phyloP scores from a whole-genome alignment of 2,329 filamentous ascomycete species.

The Trichoderma afroharzianum region DNA sequence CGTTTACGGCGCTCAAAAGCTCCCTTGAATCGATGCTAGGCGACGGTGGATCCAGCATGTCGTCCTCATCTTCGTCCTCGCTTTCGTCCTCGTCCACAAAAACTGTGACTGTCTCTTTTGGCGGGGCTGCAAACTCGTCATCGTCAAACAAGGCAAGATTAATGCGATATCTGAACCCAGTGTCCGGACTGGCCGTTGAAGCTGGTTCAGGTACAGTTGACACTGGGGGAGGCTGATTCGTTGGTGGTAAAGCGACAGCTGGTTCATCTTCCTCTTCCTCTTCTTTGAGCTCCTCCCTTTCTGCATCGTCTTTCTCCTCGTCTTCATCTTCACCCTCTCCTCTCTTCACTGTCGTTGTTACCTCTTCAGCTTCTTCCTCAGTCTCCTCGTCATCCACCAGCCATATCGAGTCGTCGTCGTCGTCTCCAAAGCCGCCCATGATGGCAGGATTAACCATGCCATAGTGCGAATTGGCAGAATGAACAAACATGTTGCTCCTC shows the following conservation, averaged over 20 bases:
- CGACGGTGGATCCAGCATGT: conserved; percentile 9
- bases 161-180: conserved; percentile 16
- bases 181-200: conserved; percentile 12
- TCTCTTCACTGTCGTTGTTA: background rate
- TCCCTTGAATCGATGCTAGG: background rate
- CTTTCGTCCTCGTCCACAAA: background rate
- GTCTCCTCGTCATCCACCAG: conserved; percentile 29
- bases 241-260: background rate
- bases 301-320: background rate
- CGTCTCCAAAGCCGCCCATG: conserved; percentile 30
- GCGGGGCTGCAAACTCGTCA: conserved; percentile 18
- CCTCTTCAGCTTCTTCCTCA: conserved; percentile 18
- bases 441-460: conserved; percentile 31
- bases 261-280: background rate
- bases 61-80: background rate
- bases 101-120: background rate
- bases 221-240: background rate
- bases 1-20: background rate
- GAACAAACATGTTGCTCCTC: conserved; percentile 28
- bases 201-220: background rate
- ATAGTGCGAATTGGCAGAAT: conserved; percentile 26
- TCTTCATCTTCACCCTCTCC: background rate
- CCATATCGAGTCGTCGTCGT: conserved; percentile 30
- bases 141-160: conserved; percentile 24
- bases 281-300: background rate